Conservation (phyloP, 2,329 filamentous ascomycete species). For the Macrophomina phaseolina region DNA sequence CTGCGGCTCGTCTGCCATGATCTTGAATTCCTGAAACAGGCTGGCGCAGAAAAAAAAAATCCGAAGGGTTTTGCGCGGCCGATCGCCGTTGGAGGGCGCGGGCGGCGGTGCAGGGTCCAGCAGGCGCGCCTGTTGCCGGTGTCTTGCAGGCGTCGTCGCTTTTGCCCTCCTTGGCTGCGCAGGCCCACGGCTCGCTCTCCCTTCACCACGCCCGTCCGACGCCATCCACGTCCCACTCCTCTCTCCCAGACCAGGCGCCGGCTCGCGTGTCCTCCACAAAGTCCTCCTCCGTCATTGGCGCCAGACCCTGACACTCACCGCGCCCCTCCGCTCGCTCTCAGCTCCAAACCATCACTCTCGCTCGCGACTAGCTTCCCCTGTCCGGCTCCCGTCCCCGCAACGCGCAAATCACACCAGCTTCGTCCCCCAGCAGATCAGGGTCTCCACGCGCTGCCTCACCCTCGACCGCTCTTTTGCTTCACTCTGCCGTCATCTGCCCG, state of each 20-base stretch:
- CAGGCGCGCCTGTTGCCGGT: background rate
- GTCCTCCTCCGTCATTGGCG: slow-evolving; percentile 18
- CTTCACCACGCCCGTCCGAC: slow-evolving; percentile 16
- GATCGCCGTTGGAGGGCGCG: slow-evolving; percentile 22
- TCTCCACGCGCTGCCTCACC: slow-evolving; percentile 4
- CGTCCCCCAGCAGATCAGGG: slow-evolving; percentile 24
- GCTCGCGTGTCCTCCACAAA: slow-evolving; percentile 20
- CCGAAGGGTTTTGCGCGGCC: slow-evolving; percentile 16
- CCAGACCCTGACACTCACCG: background rate
- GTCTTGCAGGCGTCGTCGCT: background rate
- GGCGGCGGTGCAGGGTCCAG: slow-evolving; percentile 16
- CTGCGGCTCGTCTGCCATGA: slow-evolving; percentile 17
- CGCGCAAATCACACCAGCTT: slow-evolving; percentile 25
- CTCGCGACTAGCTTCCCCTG: slow-evolving; percentile 28
- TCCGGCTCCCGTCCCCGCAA: slow-evolving; percentile 26
- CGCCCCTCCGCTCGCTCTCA: slow-evolving; percentile 14
- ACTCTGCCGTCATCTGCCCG: slow-evolving; percentile 14
- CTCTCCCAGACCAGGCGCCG: slow-evolving; percentile 21
- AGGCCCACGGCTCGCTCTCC: slow-evolving; percentile 20
- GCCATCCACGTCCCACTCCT: slow-evolving; percentile 9
- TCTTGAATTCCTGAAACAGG: background rate
- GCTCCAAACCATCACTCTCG: slow-evolving; percentile 19
- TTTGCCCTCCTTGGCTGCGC: slow-evolving; percentile 17
- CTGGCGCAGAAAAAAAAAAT: slow-evolving; percentile 17
- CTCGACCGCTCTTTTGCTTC: slow-evolving; percentile 23